These are phyloP conservation scores for Torrubiellomyces zombiae DNA, from an alignment of 2,329 filamentous ascomycete species.

Conservation along the genomic window DNA sequence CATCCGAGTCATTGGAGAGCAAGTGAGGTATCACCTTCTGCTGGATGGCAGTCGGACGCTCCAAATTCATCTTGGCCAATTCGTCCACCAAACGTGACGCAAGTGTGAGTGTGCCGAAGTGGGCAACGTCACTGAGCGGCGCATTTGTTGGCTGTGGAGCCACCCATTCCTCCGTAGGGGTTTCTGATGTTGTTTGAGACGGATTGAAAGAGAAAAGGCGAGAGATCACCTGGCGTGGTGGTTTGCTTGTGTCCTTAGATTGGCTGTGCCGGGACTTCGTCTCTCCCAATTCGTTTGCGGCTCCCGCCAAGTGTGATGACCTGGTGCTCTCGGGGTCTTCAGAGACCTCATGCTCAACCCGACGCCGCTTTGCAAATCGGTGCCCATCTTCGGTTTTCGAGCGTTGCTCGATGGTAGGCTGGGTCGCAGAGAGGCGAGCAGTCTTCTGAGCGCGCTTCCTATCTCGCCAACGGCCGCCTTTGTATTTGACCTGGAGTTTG, in stretches of 20 bases:
- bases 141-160: slow-evolving; percentile 73
- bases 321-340: slow-evolving; percentile 2
- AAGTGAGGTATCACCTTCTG: slow-evolving; percentile 74
- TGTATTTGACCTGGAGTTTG: slow-evolving; percentile 49
- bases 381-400: slow-evolving; percentile 12
- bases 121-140: slow-evolving; percentile 68
- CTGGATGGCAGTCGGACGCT: slow-evolving; percentile 87
- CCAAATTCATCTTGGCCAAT: slow-evolving; percentile 72
- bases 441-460: slow-evolving; percentile 48
- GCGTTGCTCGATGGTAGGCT: slow-evolving; percentile 7
- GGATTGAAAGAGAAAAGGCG: slow-evolving; percentile 90
- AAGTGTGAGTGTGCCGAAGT: slow-evolving; percentile 73
- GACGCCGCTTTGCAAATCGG: slow-evolving; percentile 29
- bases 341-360: slow-evolving; percentile 14
- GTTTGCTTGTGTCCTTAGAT: slow-evolving; percentile 7
- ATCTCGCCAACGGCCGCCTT: slow-evolving; percentile 87
- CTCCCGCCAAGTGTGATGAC: slow-evolving; percentile 6
- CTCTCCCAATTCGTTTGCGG: too few species aligned
- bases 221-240: slow-evolving; percentile 53
- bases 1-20: slow-evolving; percentile 66
- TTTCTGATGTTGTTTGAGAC: slow-evolving; percentile 44
- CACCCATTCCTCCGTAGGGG: slow-evolving; percentile 30
- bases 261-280: too few species aligned
- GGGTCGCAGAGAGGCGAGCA: slow-evolving; percentile 12
- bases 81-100: slow-evolving; percentile 68